Percentiles rank a stretch among this genome's conserved stretches.
Evolutionary conservation across 1,139 yeast genomes (phyloP).

Genomic region (Tardiomyces digboiensis): DNA sequence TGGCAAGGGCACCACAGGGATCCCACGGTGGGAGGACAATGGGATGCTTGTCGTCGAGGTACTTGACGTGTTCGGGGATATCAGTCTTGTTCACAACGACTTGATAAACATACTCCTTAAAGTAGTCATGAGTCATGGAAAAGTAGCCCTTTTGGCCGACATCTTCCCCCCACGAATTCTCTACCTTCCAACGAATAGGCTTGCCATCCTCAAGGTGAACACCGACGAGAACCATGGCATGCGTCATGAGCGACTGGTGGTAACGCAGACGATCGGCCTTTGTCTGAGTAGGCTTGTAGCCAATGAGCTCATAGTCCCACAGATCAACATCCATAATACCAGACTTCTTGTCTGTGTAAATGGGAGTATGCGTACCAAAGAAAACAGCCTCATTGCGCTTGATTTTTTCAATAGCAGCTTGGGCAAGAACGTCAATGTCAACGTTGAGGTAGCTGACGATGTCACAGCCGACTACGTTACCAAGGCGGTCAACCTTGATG

Average conservation of each 20-base stretch:
- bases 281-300: conserved; percentile 45
- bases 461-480: conserved; percentile 60
- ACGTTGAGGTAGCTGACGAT: conserved; percentile 62
- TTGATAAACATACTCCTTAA: conserved; percentile 76
- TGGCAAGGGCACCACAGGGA: conserved; percentile 81
- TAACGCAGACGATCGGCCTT: conserved; percentile 51
- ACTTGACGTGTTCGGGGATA: conserved; percentile 28
- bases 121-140: conserved; percentile 76
- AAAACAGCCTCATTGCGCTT: conserved; percentile 68
- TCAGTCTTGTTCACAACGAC: conserved; percentile 46
- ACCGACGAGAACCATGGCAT: conserved; percentile 74
- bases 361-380: conserved; percentile 84
- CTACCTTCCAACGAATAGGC: conserved; percentile 74
- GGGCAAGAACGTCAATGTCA: conserved; percentile 46
- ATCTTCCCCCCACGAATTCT: conserved; percentile 80
- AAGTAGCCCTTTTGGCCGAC: conserved; percentile 68
- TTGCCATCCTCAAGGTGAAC: conserved; percentile 50
- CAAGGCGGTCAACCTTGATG: conserved; percentile 62
- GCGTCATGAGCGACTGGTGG: conserved; percentile 65
- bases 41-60: conserved; percentile 41
- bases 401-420: conserved; percentile 55
- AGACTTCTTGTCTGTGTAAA: conserved; percentile 41
- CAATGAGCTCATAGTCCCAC: conserved; percentile 58
- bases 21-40: conserved; percentile 67
- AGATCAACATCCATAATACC: conserved; percentile 66